phyloP scores from a whole-genome alignment of 2,329 filamentous ascomycete genomes.

The Plectosphaerella sp. region DNA sequence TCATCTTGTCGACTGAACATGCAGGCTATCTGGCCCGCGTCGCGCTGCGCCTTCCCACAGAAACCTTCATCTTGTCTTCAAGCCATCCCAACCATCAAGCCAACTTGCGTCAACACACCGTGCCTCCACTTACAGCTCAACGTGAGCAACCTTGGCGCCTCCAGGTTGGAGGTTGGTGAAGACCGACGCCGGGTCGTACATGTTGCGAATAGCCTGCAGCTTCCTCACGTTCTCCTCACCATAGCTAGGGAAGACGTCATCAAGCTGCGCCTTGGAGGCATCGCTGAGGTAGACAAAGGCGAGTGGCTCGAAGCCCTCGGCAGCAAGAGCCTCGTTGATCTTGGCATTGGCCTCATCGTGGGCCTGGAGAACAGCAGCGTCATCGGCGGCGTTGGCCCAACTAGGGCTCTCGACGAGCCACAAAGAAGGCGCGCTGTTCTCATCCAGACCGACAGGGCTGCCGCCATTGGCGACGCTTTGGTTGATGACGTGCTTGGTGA shows the following conservation, averaged over 20 bases:
- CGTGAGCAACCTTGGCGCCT: constrained; percentile 29
- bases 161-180: constrained; percentile 31
- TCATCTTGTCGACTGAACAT: no score
- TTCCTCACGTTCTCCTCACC: constrained; percentile 29
- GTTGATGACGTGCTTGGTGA: constrained; percentile 28
- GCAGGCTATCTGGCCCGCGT: no score
- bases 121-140: no score
- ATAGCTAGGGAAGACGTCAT: constrained; percentile 35
- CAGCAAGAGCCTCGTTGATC: constrained; percentile 17
- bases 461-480: constrained; percentile 23
- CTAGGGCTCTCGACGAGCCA: neutral
- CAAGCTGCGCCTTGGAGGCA: constrained; percentile 27
- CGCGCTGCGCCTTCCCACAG: no score
- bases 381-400: constrained; percentile 22
- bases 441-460: constrained; percentile 23
- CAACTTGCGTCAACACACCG: no score
- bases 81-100: no score
- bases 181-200: constrained; percentile 30
- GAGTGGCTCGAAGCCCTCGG: constrained; percentile 24
- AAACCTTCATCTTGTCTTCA: no score
- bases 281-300: constrained; percentile 43
- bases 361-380: constrained; percentile 23
- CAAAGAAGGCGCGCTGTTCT: constrained; percentile 9
- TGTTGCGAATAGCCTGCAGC: constrained; percentile 22
- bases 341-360: constrained; percentile 19